Evolutionary conservation across 441 rosid species (phyloP), one percentile per base, ranked within the genome.

Genomic region (Dalechampia spathulata): DNA sequence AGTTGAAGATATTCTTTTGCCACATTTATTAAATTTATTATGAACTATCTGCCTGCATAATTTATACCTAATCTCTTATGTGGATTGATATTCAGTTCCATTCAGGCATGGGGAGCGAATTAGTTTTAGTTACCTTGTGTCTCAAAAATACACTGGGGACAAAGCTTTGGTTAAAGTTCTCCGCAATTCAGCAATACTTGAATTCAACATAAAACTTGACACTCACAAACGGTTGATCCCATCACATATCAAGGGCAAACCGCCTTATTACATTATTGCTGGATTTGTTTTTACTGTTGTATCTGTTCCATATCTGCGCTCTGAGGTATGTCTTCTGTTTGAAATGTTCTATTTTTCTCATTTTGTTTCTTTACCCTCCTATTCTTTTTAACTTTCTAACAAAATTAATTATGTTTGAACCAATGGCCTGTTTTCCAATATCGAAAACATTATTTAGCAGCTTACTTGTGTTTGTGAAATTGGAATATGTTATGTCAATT

Each of bases 61-160:
- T 4, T 52, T 37, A 7, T 13, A 7, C 6, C 32, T 57, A 37
- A 62, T 41, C 16, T 15, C 34, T 7, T n/a, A 23, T n/a, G 7
- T 44, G 20, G 53, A 30, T 61, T 44, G 26, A 30, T 64, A 67
- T 68, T 36, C 78, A 92, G 99, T 92, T 69, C 92, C 97, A 41
- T 92, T 89, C 71, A 67, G 86, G 71, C 90, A 83, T 48, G 97
- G 97, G 10, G 99, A 92, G 77, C 79, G 96, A 58, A 92, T 92
- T 67, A 87, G 96, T 9, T 92, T 92, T 70, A 86, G 96, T 64
- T 92, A 89, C 73, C 97, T 92, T 54, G 76, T 89, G 53, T 84
- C 99, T 34, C 97, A 86, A 48, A 92, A 92, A 60, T 92, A 89
- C 70, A 81, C 91, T 37, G 92, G 94, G 44, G 99, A 92, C 64